Evolutionary conservation across 2,329 filamentous ascomycete species (phyloP).

Genomic region (Colletotrichum ledebouriae): DNA sequence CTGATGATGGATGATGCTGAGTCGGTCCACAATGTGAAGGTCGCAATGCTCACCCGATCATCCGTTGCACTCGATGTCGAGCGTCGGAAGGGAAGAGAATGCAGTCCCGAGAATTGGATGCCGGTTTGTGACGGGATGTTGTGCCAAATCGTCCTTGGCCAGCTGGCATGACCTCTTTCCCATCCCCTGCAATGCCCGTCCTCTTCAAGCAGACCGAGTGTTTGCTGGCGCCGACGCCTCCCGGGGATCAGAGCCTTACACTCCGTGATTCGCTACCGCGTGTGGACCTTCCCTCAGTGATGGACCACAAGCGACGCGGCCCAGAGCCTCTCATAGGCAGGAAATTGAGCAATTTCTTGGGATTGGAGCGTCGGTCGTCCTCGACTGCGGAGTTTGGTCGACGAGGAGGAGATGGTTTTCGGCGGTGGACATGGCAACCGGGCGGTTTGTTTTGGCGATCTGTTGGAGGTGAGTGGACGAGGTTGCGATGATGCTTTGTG

Average conservation of each 20-base stretch:
- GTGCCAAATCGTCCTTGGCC: background rate
- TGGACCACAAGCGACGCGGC: conserved; percentile 23
- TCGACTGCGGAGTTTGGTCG: conserved; percentile 12
- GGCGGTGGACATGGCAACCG: conserved; percentile 35
- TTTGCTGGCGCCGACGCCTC: conserved; percentile 22
- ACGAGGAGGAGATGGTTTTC: conserved; percentile 3
- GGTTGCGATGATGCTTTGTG: conserved; percentile 28
- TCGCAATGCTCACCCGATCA: conserved; percentile 20
- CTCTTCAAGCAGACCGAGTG: conserved; percentile 14
- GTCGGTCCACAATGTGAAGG: background rate
- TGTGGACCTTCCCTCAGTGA: conserved; percentile 38
- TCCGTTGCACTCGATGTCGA: background rate
- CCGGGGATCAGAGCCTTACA: conserved; percentile 18
- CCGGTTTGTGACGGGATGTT: conserved; percentile 11
- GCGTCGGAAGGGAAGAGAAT: background rate
- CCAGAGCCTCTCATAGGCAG: conserved; percentile 48
- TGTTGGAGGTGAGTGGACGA: conserved; percentile 21
- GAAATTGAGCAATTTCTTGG: conserved; percentile 48
- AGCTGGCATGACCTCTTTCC: conserved; percentile 7
- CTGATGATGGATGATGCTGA: background rate
- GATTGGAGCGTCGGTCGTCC: conserved; percentile 46
- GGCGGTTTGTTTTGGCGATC: conserved; percentile 41
- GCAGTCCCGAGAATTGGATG: conserved; percentile 5
- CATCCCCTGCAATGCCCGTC: background rate
- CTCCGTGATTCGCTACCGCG: conserved; percentile 48